These are phyloP conservation scores for Aurantiochytrium sp. DNA, from an alignment of 108 stramenopile genomes.

Conservation along the genomic window DNA sequence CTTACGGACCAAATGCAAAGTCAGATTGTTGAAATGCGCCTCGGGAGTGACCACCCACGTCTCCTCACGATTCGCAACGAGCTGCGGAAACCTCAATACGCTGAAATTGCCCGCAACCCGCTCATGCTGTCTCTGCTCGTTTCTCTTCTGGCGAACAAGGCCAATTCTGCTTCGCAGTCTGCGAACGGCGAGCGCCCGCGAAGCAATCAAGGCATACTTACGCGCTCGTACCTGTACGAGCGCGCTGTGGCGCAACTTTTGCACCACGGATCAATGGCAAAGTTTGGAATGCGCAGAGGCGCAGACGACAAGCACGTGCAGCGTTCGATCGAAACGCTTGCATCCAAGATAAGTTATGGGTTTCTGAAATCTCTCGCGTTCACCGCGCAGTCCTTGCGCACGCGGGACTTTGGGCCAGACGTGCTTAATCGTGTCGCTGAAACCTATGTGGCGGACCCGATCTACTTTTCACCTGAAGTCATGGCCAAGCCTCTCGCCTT, in stretches of 20 bases:
- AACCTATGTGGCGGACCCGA: background rate
- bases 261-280: background rate
- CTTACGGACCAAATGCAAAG: constrained; percentile 7
- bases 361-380: background rate
- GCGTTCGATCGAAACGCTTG: background rate
- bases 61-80: background rate
- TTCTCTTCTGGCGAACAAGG: background rate
- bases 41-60: background rate
- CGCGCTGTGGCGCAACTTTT: background rate
- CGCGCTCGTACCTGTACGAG: background rate
- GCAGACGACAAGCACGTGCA: background rate
- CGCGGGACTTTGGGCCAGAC: background rate
- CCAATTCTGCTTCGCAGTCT: background rate
- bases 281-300: background rate
- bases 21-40: background rate
- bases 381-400: background rate
- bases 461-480: background rate
- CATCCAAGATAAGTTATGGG: background rate
- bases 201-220: too few species aligned
- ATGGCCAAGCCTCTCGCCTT: background rate
- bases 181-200: too few species aligned
- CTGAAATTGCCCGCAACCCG: background rate
- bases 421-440: background rate
- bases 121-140: background rate
- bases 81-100: background rate